phyloP scores from a whole-genome alignment of 2,329 filamentous ascomycete genomes.

The Meredithiella fracta region DNA sequence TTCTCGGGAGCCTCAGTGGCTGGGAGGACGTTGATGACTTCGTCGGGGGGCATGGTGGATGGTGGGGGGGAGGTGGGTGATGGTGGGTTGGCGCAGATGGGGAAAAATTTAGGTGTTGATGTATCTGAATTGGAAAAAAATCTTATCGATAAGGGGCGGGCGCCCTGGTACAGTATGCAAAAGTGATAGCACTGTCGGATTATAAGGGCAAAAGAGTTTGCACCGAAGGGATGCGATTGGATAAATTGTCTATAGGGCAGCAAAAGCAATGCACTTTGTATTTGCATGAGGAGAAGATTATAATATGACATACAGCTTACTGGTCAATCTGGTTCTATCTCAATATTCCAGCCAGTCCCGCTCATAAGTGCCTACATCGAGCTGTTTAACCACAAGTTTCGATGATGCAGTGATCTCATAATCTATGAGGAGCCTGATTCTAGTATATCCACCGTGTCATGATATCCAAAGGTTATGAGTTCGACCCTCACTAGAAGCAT shows the following conservation, averaged over 20 bases:
- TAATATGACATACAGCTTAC: too few relatives aligned
- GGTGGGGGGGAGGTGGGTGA: neutral
- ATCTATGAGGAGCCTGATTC: conserved; percentile 14
- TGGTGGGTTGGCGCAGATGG: neutral
- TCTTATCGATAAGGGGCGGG: conserved; percentile 2
- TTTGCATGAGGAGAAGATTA: too few relatives aligned
- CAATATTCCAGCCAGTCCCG: too few relatives aligned
- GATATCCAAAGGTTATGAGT: conserved; percentile 16
- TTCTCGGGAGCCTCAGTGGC: conserved; percentile 19
- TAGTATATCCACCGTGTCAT: conserved; percentile 4
- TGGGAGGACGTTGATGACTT: conserved; percentile 9
- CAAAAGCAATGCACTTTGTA: too few relatives aligned
- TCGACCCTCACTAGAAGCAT: conserved; percentile 16
- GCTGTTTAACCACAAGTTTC: conserved; percentile 10
- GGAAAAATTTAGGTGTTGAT: neutral
- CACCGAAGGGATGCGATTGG: too few relatives aligned
- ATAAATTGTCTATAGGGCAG: too few relatives aligned
- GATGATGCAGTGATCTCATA: conserved; percentile 15
- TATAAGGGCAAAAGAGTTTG: too few relatives aligned
- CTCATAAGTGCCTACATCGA: neutral
- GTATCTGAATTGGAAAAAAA: neutral
- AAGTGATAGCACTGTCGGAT: neutral
- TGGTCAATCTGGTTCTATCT: too few relatives aligned
- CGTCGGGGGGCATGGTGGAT: conserved; percentile 8
- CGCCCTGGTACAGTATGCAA: neutral